Percentiles rank a stretch among this genome's conserved stretches.
Conservation (phyloP, 441 rosid genomes). For the Isatis lusitanica region DNA sequence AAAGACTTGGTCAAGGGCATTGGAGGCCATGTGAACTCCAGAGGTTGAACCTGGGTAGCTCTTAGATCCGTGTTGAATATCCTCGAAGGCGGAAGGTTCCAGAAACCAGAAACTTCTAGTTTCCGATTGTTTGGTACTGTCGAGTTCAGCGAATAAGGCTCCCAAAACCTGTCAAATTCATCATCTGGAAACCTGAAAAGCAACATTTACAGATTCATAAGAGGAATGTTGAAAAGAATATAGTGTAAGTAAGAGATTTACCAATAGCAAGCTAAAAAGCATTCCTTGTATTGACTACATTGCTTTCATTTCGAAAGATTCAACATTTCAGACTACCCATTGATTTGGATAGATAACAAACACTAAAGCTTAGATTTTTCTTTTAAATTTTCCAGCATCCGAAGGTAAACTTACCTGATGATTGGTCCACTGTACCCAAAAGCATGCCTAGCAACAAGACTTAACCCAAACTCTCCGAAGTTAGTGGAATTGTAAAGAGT, state of each 20-base stretch:
- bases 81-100: constrained; percentile 83
- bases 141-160: constrained; percentile 46
- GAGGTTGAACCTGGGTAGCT: constrained; percentile 31
- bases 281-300: not conserved
- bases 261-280: not conserved
- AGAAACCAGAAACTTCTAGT: constrained; percentile 66
- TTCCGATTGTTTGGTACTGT: constrained; percentile 46
- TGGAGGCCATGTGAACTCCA: constrained; percentile 77
- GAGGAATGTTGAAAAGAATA: not conserved
- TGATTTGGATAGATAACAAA: not conserved
- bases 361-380: not conserved
- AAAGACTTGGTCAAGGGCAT: constrained; percentile 40
- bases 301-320: not conserved
- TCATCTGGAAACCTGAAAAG: constrained; percentile 77
- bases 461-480: constrained; percentile 47
- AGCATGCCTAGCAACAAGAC: constrained; percentile 71
- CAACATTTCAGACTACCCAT: not conserved
- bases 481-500: constrained; percentile 76
- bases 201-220: constrained; percentile 7
- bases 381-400: not conserved
- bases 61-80: constrained; percentile 65
- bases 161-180: constrained; percentile 77
- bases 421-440: constrained; percentile 65
- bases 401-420: constrained; percentile 48
- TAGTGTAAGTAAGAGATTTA: too few species aligned